Base-by-base conservation (phyloP, 106 monocot species). In the Allium fistulosum region DNA sequence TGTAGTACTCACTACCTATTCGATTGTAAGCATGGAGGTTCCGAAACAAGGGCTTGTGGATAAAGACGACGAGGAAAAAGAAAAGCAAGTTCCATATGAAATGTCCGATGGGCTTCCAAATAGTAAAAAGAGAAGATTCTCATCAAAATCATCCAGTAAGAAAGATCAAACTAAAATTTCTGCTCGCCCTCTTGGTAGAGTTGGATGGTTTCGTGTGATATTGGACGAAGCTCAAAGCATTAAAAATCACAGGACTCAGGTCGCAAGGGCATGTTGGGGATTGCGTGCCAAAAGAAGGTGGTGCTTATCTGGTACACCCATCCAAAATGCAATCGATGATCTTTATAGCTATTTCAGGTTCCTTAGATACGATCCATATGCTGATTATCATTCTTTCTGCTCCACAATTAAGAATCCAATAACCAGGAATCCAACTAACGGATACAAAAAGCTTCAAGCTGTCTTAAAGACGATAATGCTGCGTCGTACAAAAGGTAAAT, bases 271-370 rank as follows among this genome's bases (percentile, higher is more conserved):
- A 53, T 97, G 92, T 65, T 97, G 92, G 84, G 88, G 92, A 50
- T 72, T 97, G 49, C 86, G 92, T 52, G 97, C 97, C 63, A 97
- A 97, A 74, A 89, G 96, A 78, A 85, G 91, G 66, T 96, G 96
- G 96, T 96, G 96, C 68, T 78, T 96, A 49, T 91, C 91, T 73
- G 97, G 97, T 11, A 92, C 92, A 7, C 97, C 97, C 15, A 92
- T 97, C 48, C 97, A 97, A 68, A 97, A 97, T 87, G 83, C 97
- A 56, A 69, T 97, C 65, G 97, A 97, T 77, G 97, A 97, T 82
- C 84, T 97, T 26, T 97, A 87, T 64, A 92, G 92, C 79, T 97
- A 97, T 79, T 97, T 97, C 65, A 74, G 88, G 73, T 97, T 97
- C 65, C 87, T 97, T 61, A 89, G 80, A 79, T 92, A 87, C 73